Evolutionary conservation across 345 rosid genomes (phyloP).

Genomic region (Pistacia atlantica): DNA sequence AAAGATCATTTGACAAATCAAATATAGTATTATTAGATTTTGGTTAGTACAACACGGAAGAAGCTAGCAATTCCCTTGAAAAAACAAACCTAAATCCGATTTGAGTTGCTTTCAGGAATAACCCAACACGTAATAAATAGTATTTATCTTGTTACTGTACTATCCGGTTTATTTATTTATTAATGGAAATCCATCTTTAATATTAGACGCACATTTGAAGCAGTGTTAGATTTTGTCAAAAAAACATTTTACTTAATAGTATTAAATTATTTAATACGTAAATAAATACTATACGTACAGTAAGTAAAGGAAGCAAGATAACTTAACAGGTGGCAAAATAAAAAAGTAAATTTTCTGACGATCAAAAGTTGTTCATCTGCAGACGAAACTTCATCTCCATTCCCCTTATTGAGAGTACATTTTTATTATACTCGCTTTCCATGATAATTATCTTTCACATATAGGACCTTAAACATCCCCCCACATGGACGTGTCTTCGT

Average conservation of each 20-base stretch:
- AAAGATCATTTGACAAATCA: too few species aligned
- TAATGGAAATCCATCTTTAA: not conserved
- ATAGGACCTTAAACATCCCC: not conserved
- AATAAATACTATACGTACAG: not conserved
- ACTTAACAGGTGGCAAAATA: not conserved
- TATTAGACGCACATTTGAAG: conserved; percentile 9
- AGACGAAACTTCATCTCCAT: not conserved
- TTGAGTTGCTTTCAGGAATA: too few species aligned
- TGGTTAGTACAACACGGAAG: too few species aligned
- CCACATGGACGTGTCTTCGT: conserved; percentile 14
- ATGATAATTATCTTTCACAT: not conserved
- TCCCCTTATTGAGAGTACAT: not conserved
- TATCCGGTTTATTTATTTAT: too few species aligned
- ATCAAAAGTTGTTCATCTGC: conserved; percentile 1
- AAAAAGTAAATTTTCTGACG: conserved; percentile 13
- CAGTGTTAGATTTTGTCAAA: conserved; percentile 17
- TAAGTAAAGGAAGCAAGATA: not conserved
- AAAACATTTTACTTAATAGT: conserved; percentile 26
- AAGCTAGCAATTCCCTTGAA: too few species aligned
- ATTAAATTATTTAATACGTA: too few species aligned
- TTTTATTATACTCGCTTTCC: not conserved
- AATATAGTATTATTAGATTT: too few species aligned
- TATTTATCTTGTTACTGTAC: too few species aligned
- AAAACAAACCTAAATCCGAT: too few species aligned
- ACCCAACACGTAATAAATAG: not conserved